Percentiles rank a stretch among this genome's conserved stretches.
Conservation (phyloP, 1,284 basidiomycete species). For the Cryptococcus sp. region DNA sequence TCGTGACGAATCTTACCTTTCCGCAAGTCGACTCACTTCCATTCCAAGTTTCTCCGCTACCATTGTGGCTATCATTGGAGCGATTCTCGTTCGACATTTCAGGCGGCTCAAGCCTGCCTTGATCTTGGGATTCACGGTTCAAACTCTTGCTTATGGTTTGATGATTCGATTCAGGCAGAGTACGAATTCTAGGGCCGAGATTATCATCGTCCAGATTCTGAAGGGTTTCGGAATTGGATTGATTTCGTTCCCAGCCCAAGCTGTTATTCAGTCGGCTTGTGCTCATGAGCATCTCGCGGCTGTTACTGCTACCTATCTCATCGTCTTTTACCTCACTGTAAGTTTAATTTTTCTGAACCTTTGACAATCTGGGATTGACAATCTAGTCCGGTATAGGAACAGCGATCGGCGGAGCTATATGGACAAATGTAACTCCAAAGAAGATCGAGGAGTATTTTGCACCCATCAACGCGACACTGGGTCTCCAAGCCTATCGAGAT, state of each 20-base stretch:
- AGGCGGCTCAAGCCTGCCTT: constrained; percentile 40
- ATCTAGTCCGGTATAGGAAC: constrained; percentile 40
- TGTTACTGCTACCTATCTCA: constrained; percentile 38
- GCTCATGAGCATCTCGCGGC: constrained; percentile 42
- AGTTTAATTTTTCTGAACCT: constrained; percentile 1
- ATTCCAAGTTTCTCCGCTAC: constrained; percentile 32
- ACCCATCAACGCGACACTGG: constrained; percentile 22
- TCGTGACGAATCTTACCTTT: constrained; percentile 23
- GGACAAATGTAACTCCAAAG: constrained; percentile 39
- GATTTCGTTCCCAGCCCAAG: constrained; percentile 42
- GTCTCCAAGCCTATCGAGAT: constrained; percentile 29
- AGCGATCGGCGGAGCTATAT: constrained; percentile 45
- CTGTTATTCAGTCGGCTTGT: constrained; percentile 37
- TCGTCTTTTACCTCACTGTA: constrained; percentile 41
- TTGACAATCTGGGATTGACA: too few species aligned
- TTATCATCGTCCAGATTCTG: constrained; percentile 38
- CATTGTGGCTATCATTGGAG: constrained; percentile 25
- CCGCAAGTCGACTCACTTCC: constrained; percentile 31
- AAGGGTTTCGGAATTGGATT: constrained; percentile 19
- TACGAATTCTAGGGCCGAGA: constrained; percentile 29
- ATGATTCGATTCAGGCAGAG: constrained; percentile 40
- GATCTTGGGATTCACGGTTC: constrained; percentile 33
- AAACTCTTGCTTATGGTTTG: constrained; percentile 34
- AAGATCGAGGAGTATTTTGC: constrained; percentile 29
- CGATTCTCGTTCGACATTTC: constrained; percentile 20